These are phyloP conservation scores for Heterobasidion annosum DNA, from an alignment of 1,284 basidiomycete species.

Conservation along the genomic window DNA sequence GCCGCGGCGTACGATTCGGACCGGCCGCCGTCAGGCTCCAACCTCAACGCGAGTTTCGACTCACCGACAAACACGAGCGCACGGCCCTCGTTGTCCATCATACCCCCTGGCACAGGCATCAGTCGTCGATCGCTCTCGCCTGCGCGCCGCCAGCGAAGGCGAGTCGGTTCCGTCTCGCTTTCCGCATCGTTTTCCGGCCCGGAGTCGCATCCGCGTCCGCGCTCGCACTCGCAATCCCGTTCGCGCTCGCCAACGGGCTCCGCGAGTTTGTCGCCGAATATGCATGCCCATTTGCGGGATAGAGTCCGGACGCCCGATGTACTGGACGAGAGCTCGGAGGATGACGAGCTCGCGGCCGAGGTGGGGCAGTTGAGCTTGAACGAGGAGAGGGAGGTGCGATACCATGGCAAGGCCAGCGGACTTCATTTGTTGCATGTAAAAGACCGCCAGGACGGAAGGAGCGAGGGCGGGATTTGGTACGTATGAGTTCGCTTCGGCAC, in stretches of 20 bases:
- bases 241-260: not conserved
- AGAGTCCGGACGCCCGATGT: constrained; percentile 9
- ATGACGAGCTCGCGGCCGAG: constrained; percentile 55
- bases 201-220: constrained; percentile 6
- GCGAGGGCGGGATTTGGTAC: constrained; percentile 74
- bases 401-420: constrained; percentile 75
- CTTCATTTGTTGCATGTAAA: constrained; percentile 65
- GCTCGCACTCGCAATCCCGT: constrained; percentile 10
- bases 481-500: constrained; percentile 8
- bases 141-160: constrained; percentile 15
- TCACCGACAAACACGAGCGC: not conserved
- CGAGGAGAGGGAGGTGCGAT: constrained; percentile 74
- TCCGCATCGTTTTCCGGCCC: not conserved
- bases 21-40: not conserved
- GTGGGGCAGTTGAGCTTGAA: constrained; percentile 80
- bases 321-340: constrained; percentile 28
- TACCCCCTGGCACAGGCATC: constrained; percentile 1
- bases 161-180: constrained; percentile 12
- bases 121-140: constrained; percentile 2
- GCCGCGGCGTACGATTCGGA: not conserved
- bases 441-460: constrained; percentile 51
- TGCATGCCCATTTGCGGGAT: no score
- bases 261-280: no score
- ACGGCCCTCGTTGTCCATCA: not conserved
- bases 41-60: not conserved